These are phyloP conservation scores for Pseudogymnoascus sp. DNA, from an alignment of 2,329 filamentous ascomycete species.

Conservation along the genomic window DNA sequence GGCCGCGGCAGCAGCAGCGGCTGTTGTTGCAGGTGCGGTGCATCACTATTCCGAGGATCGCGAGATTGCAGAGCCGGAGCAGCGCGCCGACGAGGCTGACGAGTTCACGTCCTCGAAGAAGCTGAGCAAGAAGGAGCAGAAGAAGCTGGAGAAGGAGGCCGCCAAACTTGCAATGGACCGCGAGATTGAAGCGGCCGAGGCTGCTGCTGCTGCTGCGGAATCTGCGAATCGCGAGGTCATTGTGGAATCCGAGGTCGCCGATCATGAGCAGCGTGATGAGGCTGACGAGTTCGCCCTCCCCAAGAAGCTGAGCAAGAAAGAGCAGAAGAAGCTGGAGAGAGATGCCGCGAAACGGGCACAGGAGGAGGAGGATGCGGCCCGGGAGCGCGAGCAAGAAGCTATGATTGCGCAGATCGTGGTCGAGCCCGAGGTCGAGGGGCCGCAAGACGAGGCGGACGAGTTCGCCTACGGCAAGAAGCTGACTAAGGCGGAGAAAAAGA, in stretches of 20 bases:
- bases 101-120: constrained; percentile 20
- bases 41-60: neutral
- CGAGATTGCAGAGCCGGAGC: constrained; percentile 4
- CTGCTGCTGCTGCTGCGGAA: neutral
- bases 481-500: constrained; percentile 11
- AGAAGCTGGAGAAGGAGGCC: constrained; percentile 35
- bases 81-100: constrained; percentile 10
- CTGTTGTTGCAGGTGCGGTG: neutral
- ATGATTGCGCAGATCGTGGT: constrained; percentile 15
- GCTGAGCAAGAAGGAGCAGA: constrained; percentile 33
- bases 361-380: constrained; percentile 3
- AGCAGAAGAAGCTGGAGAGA: constrained; percentile 16
- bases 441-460: constrained; percentile 11
- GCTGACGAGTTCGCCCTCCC: constrained; percentile 9
- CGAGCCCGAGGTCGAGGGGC: constrained; percentile 19
- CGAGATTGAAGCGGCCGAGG: constrained; percentile 10
- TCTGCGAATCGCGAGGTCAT: neutral
- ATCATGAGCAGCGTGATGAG: constrained; percentile 10
- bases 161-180: constrained; percentile 24
- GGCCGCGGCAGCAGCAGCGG: neutral
- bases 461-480: constrained; percentile 17
- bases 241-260: neutral
- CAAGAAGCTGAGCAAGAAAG: constrained; percentile 17
- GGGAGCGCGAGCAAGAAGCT: constrained; percentile 12
- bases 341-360: constrained; percentile 1